A percentile compares a stretch with the other conserved stretches of the same genome.
Evolutionary conservation across 2,329 filamentous ascomycete genomes (phyloP).

Genomic region (Cryphonectria carpinicola): DNA sequence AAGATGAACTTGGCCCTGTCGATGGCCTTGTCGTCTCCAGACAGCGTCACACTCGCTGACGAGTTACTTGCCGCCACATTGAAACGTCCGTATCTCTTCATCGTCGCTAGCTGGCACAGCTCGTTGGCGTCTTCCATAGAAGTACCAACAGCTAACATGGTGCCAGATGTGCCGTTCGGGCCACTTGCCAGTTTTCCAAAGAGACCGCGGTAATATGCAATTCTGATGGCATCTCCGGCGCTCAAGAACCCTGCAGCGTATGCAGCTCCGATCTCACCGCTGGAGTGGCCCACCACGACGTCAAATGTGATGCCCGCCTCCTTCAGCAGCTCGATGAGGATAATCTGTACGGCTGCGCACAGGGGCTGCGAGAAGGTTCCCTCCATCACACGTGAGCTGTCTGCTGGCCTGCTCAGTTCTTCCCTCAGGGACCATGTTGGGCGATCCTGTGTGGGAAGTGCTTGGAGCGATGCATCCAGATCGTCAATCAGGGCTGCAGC

Average conservation of each 20-base stretch:
- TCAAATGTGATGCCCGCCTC: conserved; percentile 38
- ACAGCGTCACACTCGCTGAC: conserved; percentile 35
- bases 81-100: neutral
- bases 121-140: neutral
- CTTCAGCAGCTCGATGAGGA: conserved; percentile 44
- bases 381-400: conserved; percentile 23
- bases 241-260: conserved; percentile 45
- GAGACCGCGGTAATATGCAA: conserved; percentile 28
- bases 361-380: conserved; percentile 18
- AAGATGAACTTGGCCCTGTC: conserved; percentile 33
- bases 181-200: neutral
- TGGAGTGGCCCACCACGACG: conserved; percentile 47
- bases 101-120: neutral
- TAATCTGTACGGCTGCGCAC: conserved; percentile 24
- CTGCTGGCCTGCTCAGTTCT: conserved; percentile 9
- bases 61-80: conserved; percentile 36
- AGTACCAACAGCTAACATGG: neutral
- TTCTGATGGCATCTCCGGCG: conserved; percentile 39
- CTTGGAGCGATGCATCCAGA: conserved; percentile 23
- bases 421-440: conserved; percentile 23
- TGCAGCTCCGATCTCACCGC: conserved; percentile 50
- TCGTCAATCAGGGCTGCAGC: conserved; percentile 17
- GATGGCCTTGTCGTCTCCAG: conserved; percentile 37
- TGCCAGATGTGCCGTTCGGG: neutral
- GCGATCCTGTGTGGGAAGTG: conserved; percentile 26